Conservation (phyloP, 805 yeast genomes). For the Yamadazyma tumulicola region DNA sequence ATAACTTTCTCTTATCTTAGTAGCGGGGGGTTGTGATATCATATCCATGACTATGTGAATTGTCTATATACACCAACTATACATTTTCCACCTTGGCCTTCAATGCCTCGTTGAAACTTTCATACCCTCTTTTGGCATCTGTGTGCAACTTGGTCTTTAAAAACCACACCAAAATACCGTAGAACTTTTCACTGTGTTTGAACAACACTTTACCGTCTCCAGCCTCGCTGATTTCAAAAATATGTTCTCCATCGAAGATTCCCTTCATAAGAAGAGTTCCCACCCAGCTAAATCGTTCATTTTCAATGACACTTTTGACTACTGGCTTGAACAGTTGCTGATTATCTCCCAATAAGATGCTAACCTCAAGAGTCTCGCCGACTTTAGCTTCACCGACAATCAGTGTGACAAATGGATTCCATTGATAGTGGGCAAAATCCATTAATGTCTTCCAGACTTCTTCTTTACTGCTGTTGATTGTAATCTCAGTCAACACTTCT, state of each 20-base stretch:
- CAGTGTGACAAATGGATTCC: neutral
- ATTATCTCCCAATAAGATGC: neutral
- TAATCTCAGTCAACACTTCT: neutral
- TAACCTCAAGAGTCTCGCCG: neutral
- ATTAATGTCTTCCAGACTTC: neutral
- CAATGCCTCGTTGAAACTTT: neutral
- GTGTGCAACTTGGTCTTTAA: neutral
- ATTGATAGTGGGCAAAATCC: neutral
- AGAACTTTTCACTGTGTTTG: neutral
- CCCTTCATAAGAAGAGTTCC: neutral
- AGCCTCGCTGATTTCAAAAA: neutral
- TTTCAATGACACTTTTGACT: neutral
- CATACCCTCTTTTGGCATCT: neutral
- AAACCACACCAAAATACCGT: neutral
- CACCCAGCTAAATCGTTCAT: neutral
- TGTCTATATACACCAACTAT: too few species aligned
- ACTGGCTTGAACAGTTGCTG: neutral
- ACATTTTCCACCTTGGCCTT: neutral
- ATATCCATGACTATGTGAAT: too few species aligned
- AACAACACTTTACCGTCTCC: neutral
- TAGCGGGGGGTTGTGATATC: too few species aligned
- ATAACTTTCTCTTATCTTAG: too few species aligned
- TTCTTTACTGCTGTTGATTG: neutral
- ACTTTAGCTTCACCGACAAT: neutral
- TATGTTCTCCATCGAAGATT: neutral